These are phyloP conservation scores for Cylindrotheca fusiformis DNA, from an alignment of 108 stramenopile genomes.

Conservation along the genomic window DNA sequence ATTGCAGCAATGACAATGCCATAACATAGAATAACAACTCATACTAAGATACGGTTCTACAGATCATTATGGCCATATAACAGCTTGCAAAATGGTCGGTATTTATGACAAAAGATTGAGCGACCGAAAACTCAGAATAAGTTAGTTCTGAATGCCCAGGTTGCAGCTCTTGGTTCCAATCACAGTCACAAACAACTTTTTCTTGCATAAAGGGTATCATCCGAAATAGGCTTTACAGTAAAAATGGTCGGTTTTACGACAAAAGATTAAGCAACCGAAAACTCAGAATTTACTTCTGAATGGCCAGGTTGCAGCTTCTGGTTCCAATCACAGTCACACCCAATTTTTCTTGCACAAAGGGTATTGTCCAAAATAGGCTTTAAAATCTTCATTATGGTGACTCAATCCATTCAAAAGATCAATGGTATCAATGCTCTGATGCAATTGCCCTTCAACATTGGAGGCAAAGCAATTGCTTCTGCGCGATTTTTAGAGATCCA, in stretches of 20 bases:
- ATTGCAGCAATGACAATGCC: too few species aligned
- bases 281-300: too few species aligned
- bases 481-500: constrained; percentile 28
- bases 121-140: too few species aligned
- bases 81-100: too few species aligned
- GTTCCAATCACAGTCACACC: constrained; percentile 49
- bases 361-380: constrained; percentile 6
- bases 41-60: too few species aligned
- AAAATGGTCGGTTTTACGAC: too few species aligned
- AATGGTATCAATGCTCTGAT: background rate
- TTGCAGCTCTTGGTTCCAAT: constrained; percentile 17
- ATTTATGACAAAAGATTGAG: too few species aligned
- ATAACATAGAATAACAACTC: too few species aligned
- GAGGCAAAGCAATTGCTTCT: constrained; percentile 4
- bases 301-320: background rate
- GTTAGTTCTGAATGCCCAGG: background rate
- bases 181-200: constrained; percentile 38
- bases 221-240: too few species aligned
- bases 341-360: constrained; percentile 2
- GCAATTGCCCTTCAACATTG: background rate
- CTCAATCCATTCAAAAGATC: background rate
- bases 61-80: too few species aligned
- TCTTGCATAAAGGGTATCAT: constrained; percentile 3
- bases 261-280: too few species aligned
- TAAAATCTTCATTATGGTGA: constrained; percentile 33